Evolutionary conservation across 306 rosid species (phyloP).

Genomic region (Gillenia trifoliata): DNA sequence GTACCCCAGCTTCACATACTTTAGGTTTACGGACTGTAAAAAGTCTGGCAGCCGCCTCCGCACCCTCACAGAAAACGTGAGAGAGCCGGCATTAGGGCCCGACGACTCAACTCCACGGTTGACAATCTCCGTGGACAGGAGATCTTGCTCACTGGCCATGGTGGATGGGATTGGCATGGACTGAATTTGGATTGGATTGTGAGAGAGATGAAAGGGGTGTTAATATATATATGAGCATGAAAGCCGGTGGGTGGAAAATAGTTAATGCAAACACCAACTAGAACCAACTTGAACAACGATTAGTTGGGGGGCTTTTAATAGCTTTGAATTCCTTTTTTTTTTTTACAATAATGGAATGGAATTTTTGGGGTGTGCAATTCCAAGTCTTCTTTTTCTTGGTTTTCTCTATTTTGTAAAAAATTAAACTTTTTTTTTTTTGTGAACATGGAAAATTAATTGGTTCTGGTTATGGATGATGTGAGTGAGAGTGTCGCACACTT

Average conservation of each 20-base stretch:
- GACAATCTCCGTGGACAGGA: constrained; percentile 81
- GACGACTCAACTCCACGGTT: constrained; percentile 79
- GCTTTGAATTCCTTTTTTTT: constrained; percentile 39
- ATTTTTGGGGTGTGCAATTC: constrained; percentile 24
- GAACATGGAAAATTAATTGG: neutral
- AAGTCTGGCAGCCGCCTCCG: constrained; percentile 82
- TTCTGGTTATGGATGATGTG: neutral
- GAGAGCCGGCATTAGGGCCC: constrained; percentile 93
- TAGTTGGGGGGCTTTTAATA: constrained; percentile 61
- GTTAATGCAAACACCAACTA: constrained; percentile 67
- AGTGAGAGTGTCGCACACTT: neutral
- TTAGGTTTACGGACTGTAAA: constrained; percentile 86
- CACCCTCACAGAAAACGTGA: constrained; percentile 79
- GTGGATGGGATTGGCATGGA: neutral
- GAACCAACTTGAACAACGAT: constrained; percentile 15
- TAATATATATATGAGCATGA: neutral
- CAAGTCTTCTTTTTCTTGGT: neutral
- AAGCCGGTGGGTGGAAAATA: constrained; percentile 43
- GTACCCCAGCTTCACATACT: constrained; percentile 89
- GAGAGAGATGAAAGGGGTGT: neutral
- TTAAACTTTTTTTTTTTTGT: too few relatives aligned
- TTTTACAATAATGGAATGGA: constrained; percentile 43
- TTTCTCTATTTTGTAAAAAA: neutral
- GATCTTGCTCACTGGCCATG: constrained; percentile 71
- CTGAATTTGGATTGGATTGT: neutral